Percentiles rank a stretch among this genome's conserved stretches.
Evolutionary conservation across 805 yeast species (phyloP).

Genomic region (Candida namnaoensis): DNA sequence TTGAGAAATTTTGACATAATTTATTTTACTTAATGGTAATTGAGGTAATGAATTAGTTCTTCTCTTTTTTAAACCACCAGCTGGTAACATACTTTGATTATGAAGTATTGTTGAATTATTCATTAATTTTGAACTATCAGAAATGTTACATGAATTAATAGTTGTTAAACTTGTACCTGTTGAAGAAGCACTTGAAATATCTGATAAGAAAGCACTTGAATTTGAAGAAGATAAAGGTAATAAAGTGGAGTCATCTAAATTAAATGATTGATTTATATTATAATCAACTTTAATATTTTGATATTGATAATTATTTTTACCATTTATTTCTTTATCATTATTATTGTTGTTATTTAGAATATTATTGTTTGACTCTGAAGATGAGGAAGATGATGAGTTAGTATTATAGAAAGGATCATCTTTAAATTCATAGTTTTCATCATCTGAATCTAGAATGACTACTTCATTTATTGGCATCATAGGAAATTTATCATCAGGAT

Average conservation of each 20-base stretch:
- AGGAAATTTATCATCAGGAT: not conserved
- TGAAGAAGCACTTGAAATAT: not conserved
- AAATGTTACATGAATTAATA: too few species aligned
- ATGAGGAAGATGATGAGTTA: not conserved
- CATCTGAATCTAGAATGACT: slow-evolving; percentile 32
- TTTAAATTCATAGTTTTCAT: slow-evolving; percentile 24
- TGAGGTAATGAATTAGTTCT: slow-evolving; percentile 49
- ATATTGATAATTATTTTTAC: too few species aligned
- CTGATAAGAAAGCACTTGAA: not conserved
- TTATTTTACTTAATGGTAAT: slow-evolving; percentile 36
- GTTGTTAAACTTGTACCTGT: not conserved
- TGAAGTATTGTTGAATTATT: not conserved
- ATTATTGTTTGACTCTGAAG: too few species aligned
- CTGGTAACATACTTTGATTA: slow-evolving; percentile 1
- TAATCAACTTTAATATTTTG: not conserved
- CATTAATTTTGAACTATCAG: too few species aligned
- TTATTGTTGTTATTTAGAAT: too few species aligned
- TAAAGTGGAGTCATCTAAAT: not conserved
- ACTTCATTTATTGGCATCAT: slow-evolving; percentile 6
- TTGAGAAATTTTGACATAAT: slow-evolving; percentile 28
- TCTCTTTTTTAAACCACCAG: slow-evolving; percentile 29
- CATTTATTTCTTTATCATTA: too few species aligned
- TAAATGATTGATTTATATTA: not conserved
- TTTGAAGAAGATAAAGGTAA: not conserved
- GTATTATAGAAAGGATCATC: slow-evolving; percentile 3